Evolutionary conservation across 2,329 filamentous ascomycete genomes (phyloP), one percentile per base, ranked within the genome.

Genomic region (Aspergillus felis): DNA sequence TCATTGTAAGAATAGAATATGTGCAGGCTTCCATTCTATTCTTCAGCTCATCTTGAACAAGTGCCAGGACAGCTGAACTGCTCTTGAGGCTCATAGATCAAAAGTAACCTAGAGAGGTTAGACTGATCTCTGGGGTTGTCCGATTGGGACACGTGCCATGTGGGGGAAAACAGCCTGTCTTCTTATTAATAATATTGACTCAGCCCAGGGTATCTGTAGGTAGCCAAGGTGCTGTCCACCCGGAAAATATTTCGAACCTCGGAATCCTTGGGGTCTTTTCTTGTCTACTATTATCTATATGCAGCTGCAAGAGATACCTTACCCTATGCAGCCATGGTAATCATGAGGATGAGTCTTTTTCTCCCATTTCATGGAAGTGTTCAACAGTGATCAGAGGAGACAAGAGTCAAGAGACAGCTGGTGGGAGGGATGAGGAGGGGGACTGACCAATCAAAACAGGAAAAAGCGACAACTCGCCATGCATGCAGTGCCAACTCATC

Each of bases 401-500:
- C 0, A 5, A 35, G 32, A 17, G 32, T 38, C 32, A 38, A 38
- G 14, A 17, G 32, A 38, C 57, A 64, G 59, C 63, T 57, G 63
- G 62, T 55, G 61, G 65, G 62, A 59, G 57, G 54, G 46, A 47
- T 51, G 63, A 59, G 63, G 64, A 56, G 68, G 65, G 61, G 50
- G 62, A 54, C 59, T 59, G 59, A 61, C 69, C 62, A 71, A 71
- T 71, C 68, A 71, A 51, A 44, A 27, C 44, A 12, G 12, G 17
- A 35, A 49, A 44, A 46, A 44, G 50, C 59, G 55, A 57, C 63
- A 59, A 63, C 66, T 64, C 60, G 65, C 68, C 64, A 68, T 70
- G 69, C 70, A 72, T 71, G 68, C 67, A 69, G 52, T 71, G 70
- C 64, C 64, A 66, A 55, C 64, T 54, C 64, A 66, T 64, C 64